These are phyloP conservation scores for Cicer yamashitae DNA, from an alignment of 306 rosid genomes.

Conservation along the genomic window DNA sequence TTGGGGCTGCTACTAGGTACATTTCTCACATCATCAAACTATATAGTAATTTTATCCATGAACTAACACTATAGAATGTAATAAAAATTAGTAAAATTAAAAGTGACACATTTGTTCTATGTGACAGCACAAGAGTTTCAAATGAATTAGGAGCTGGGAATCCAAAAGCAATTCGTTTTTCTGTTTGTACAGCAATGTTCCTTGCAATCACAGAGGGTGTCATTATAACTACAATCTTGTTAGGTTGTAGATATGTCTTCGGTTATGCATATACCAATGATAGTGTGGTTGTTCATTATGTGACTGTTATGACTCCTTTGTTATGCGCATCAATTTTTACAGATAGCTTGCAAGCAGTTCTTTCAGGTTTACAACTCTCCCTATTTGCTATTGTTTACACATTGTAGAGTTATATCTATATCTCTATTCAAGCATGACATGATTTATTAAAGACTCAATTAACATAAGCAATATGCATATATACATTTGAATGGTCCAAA, in stretches of 20 bases:
- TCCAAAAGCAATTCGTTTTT: constrained; percentile 43
- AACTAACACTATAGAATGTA: neutral
- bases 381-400: neutral
- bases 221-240: constrained; percentile 36
- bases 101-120: constrained; percentile 7
- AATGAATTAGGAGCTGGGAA: constrained; percentile 63
- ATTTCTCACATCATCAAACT: neutral
- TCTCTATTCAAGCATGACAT: neutral
- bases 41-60: constrained; percentile 2
- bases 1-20: constrained; percentile 73
- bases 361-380: constrained; percentile 44
- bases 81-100: neutral
- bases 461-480: no score
- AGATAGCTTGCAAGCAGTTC: constrained; percentile 54
- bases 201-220: constrained; percentile 46
- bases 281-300: constrained; percentile 40
- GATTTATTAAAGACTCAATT: no score
- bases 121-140: constrained; percentile 51
- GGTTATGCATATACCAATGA: constrained; percentile 56
- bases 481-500: no score
- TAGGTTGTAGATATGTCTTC: constrained; percentile 37
- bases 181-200: constrained; percentile 31
- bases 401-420: neutral
- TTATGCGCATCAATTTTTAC: constrained; percentile 49
- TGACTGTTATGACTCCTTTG: constrained; percentile 45